Base-by-base conservation (phyloP, 495 filamentous ascomycete genomes). In the Viridothelium virens region DNA sequence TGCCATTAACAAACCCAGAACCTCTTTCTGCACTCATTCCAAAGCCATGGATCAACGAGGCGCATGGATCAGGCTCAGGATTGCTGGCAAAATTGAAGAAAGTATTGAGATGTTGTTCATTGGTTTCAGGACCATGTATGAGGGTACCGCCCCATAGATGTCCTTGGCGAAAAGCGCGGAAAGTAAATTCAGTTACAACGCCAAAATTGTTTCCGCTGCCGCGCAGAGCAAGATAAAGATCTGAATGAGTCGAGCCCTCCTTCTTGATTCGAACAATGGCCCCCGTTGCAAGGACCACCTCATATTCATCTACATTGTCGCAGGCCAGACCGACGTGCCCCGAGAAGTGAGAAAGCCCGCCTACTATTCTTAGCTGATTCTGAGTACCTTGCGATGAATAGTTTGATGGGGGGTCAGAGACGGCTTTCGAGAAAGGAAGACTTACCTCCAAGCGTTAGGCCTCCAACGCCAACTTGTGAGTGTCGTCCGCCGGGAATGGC, bases 141-240 rank as follows among this genome's bases (percentile, higher is more conserved):
- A 71, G 65, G 3, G 41, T 39, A 33, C 73, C 74, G 38, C 74
- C 73, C 71, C 70, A 75, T 2, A 76, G 16, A 0, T 56, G 39
- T n/a, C 70, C 69, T n/a, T 69, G 64, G 16, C 63, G 37, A 53
- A 75, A 76, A 34, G 68, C 61, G n/a, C 62, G 62, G 38, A 74
- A 61, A 46, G 67, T 66, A 48, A 76, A 74, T 1, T 69, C 64
- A 0, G 76, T 77, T 5, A 81, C 71, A 56, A 81, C 65, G 4
- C 79, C 78, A 56, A 81, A 79, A 66, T 79, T 79, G 33, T 71
- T 75, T 38, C 73, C 72, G 14, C 77, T 77, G 18, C 78, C 79
- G 47, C 75, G 72, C 14, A 80, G 68, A 12, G 75, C 79, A 62
- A 65, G 68, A 38, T 73, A 77, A 0, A 81, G 74, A 39, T 79